phyloP scores from a whole-genome alignment of 2,329 filamentous ascomycete species.

The Metarhizium rileyi region DNA sequence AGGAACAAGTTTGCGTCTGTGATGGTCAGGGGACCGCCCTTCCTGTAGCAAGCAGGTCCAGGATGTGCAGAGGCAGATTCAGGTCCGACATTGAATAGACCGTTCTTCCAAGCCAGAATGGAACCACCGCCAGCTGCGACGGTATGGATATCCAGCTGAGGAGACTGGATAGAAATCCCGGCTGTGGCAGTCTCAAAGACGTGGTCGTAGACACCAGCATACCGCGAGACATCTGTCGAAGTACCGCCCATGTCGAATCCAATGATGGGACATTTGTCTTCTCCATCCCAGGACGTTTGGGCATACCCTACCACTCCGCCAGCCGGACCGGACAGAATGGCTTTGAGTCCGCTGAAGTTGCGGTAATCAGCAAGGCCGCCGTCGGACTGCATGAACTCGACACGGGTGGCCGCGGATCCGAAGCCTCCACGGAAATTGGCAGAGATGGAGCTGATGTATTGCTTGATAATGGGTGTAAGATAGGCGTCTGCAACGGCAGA shows the following conservation, averaged over 20 bases:
- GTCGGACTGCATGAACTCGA: conserved; percentile 63
- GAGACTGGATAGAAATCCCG: conserved; percentile 67
- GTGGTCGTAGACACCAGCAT: conserved; percentile 36
- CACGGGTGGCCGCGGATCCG: conserved; percentile 34
- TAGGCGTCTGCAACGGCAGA: conserved; percentile 33
- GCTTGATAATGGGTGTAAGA: conserved; percentile 27
- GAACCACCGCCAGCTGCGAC: conserved; percentile 68
- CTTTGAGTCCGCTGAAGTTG: conserved; percentile 57
- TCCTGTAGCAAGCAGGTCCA: conserved; percentile 63
- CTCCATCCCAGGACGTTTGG: conserved; percentile 58
- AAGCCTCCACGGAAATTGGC: conserved; percentile 26
- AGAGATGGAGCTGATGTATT: conserved; percentile 24
- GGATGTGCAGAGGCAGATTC: conserved; percentile 62
- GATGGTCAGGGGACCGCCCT: conserved; percentile 61
- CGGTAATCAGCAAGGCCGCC: conserved; percentile 42
- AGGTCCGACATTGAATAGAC: conserved; percentile 62
- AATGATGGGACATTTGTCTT: conserved; percentile 59
- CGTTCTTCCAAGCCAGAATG: conserved; percentile 59
- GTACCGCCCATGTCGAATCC: conserved; percentile 67
- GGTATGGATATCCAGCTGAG: conserved; percentile 73
- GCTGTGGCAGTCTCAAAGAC: conserved; percentile 67
- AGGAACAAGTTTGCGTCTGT: conserved; percentile 64
- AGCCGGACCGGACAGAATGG: conserved; percentile 64
- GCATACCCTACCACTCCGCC: conserved; percentile 69
- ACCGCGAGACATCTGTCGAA: conserved; percentile 63